A percentile compares a stretch with the other conserved stretches of the same genome.
phyloP scores from a whole-genome alignment of 2,329 filamentous ascomycete species.

The Colletotrichum euphorbiae region DNA sequence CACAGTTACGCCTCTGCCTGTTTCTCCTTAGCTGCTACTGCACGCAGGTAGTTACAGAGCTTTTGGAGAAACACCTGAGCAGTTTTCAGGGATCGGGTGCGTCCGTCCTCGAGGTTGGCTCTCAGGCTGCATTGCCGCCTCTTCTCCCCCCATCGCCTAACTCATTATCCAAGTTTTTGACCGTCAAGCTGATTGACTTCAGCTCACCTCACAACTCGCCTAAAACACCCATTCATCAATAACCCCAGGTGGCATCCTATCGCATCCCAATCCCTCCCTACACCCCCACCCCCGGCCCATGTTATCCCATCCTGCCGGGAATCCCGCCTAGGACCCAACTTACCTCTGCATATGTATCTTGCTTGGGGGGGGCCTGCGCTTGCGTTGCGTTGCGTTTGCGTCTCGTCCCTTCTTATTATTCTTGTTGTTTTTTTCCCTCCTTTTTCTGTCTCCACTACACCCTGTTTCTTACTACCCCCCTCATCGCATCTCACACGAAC shows the following conservation, averaged over 20 bases:
- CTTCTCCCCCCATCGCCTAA: background rate
- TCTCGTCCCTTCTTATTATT: conserved; percentile 3
- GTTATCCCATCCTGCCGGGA: conserved; percentile 34
- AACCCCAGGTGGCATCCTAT: conserved; percentile 27
- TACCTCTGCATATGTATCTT: conserved; percentile 9
- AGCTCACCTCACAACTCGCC: conserved; percentile 15
- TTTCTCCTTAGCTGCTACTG: background rate
- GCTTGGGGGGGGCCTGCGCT: conserved; percentile 9
- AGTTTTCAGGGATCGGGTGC: conserved; percentile 8
- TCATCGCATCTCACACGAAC: conserved; percentile 23
- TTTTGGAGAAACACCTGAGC: background rate
- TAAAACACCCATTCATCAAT: conserved; percentile 17
- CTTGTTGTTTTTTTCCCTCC: background rate
- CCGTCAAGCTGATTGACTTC: background rate
- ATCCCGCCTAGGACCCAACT: conserved; percentile 25
- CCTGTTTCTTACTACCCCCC: conserved; percentile 4
- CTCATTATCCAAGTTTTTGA: background rate
- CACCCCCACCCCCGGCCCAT: conserved; percentile 8
- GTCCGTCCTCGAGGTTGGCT: background rate
- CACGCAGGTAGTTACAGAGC: background rate
- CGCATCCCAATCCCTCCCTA: conserved; percentile 8
- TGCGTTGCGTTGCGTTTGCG: conserved; percentile 1
- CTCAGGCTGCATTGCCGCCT: background rate
- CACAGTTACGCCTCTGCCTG: background rate
- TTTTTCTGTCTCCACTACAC: conserved; percentile 18